Base-by-base conservation (phyloP, 495 filamentous ascomycete genomes). In the Lasiosphaeriaceae sp. region DNA sequence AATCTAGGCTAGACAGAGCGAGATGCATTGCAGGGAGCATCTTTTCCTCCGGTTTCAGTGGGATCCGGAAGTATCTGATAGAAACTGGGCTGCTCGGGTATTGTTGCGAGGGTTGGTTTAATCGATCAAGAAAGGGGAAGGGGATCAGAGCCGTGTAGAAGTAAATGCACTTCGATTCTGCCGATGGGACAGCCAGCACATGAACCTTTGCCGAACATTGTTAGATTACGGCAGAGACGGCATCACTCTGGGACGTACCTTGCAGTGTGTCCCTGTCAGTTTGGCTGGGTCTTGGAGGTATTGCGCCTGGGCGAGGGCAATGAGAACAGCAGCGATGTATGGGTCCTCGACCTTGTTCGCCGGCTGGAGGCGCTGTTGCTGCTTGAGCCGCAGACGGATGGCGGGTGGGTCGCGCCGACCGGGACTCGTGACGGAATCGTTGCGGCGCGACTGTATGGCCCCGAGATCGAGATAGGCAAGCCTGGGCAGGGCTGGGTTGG, bases 381-480 rank as follows among this genome's bases (percentile, higher is more conserved):
- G 6, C 31, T 35, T 35, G 12, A 12, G 31, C 31, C 12, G 31
- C 31, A 6, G 31, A 12, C 31, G 7, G 31, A 12, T 12, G 31
- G 31, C 31, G 7, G 31, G 31, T 35, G 31, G 12, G 31, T n/a
- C n/a, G n/a, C n/a, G n/a, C n/a, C n/a, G n/a, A n/a, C n/a, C n/a
- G n/a, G n/a, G n/a, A n/a, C n/a, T n/a, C n/a, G n/a, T n/a, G n/a
- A n/a, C n/a, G n/a, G n/a, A n/a, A n/a, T n/a, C n/a, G n/a, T n/a
- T n/a, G 31, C 63, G 5, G 77, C 73, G 2, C 64, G 55, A 9
- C 63, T 61, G 52, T 39, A 29, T 53, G 17, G 50, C 35, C 50
- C 34, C 50, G 21, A 53, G 29, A 31, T 53, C 34, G 50, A 53
- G 50, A 53, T 53, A 53, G 35, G 50, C 50, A 43, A 53, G 50